Percentiles rank a stretch among this genome's conserved stretches.
These are phyloP conservation scores for Populus tremula DNA, from an alignment of 345 rosid species.

Conservation along the genomic window DNA sequence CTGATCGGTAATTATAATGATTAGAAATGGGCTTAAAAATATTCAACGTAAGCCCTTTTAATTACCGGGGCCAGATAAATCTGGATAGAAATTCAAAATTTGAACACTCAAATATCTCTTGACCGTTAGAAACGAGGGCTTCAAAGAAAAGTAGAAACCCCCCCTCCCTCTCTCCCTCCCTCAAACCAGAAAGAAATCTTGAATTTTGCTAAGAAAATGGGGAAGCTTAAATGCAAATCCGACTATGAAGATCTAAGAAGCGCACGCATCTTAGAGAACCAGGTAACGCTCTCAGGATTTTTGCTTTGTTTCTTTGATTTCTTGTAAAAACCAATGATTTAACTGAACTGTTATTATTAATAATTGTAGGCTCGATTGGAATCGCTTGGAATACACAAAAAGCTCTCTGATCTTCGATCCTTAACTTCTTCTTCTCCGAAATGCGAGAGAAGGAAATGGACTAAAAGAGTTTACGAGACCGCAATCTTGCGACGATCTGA, in stretches of 20 bases:
- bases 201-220: neutral
- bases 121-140: too few species aligned
- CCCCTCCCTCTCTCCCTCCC: too few species aligned
- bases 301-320: neutral
- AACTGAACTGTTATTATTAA: neutral
- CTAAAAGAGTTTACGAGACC: conserved; percentile 11
- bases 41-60: too few species aligned
- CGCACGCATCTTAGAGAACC: conserved; percentile 40
- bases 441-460: neutral
- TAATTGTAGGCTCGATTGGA: conserved; percentile 35
- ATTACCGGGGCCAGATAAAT: too few species aligned
- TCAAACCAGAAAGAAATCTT: too few species aligned
- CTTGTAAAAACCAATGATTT: neutral
- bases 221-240: conserved; percentile 10
- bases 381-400: conserved; percentile 36
- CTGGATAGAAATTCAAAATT: too few species aligned
- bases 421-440: conserved; percentile 20
- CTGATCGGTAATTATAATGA: too few species aligned
- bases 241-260: conserved; percentile 36
- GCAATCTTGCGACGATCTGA: conserved; percentile 33
- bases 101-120: too few species aligned
- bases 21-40: too few species aligned
- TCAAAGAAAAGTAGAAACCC: too few species aligned
- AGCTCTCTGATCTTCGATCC: conserved; percentile 29
- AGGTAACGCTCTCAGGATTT: conserved; percentile 11